Conservation (phyloP, 176 grass and related monocot genomes). For the Zea luxurians region DNA sequence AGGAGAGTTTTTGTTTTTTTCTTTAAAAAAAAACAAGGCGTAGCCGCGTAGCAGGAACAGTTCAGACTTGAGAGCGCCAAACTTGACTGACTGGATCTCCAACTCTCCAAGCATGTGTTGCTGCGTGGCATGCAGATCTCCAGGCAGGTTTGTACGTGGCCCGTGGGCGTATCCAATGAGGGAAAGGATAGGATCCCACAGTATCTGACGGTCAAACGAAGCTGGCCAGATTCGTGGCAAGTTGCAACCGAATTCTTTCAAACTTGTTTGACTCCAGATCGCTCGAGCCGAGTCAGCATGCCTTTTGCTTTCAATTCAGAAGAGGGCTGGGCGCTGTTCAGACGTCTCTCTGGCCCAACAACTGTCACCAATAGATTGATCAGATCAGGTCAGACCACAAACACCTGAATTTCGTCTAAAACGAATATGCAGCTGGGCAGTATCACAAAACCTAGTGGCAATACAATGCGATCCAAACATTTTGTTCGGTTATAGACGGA, state of each 20-base stretch:
- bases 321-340: conserved; percentile 24
- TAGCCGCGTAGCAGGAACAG: not conserved
- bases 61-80: conserved; percentile 14
- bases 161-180: not conserved
- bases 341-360: conserved; percentile 19
- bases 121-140: conserved; percentile 44
- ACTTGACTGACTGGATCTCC: conserved; percentile 23
- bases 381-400: not conserved
- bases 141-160: conserved; percentile 21
- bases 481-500: not conserved
- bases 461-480: not conserved
- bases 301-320: conserved; percentile 7
- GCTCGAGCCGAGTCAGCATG: not conserved
- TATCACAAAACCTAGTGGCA: not conserved
- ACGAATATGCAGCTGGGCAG: not conserved
- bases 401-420: not conserved
- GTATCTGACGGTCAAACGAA: conserved; percentile 48
- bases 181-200: not conserved
- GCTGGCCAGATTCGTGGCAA: conserved; percentile 30
- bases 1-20: no score
- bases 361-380: not conserved
- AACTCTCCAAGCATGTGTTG: not conserved
- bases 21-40: no score
- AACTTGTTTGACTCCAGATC: conserved; percentile 41
- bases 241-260: conserved; percentile 20